Conservation (phyloP, 1,139 yeast genomes). For the Yamadazyma taylorii region DNA sequence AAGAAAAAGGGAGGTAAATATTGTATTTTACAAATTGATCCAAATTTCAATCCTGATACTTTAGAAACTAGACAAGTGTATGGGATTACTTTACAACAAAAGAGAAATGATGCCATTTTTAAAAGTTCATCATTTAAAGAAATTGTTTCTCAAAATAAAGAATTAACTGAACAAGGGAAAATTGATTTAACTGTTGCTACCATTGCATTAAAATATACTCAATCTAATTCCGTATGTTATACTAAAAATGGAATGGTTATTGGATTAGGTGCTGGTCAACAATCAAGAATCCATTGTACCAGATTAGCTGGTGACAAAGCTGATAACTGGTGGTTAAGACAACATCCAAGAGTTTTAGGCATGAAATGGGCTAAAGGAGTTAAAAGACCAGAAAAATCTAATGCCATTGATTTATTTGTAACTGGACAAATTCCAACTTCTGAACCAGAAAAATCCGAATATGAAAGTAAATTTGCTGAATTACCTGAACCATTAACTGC, state of each 20-base stretch:
- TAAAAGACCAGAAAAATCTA: slow-evolving; percentile 97
- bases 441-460: slow-evolving; percentile 92
- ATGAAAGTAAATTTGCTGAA: slow-evolving; percentile 81
- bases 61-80: slow-evolving; percentile 92
- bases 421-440: slow-evolving; percentile 86
- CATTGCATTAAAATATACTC: slow-evolving; percentile 94
- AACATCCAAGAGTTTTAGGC: slow-evolving; percentile 88
- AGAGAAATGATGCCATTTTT: slow-evolving; percentile 96
- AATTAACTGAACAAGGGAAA: slow-evolving; percentile 85
- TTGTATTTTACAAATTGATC: slow-evolving; percentile 94
- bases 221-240: slow-evolving; percentile 96
- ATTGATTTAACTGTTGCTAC: slow-evolving; percentile 96
- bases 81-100: slow-evolving; percentile 93
- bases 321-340: slow-evolving; percentile 99
- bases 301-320: slow-evolving; percentile 99
- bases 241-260: slow-evolving; percentile 99
- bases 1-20: slow-evolving; percentile 97
- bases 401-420: slow-evolving; percentile 92
- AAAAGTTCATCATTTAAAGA: slow-evolving; percentile 85
- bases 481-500: slow-evolving; percentile 81
- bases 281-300: slow-evolving; percentile 98
- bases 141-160: slow-evolving; percentile 83
- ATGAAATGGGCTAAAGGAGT: slow-evolving; percentile 98
- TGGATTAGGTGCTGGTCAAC: slow-evolving; percentile 99
- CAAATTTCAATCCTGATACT: slow-evolving; percentile 80